Percentiles rank a stretch among this genome's conserved stretches.
Evolutionary conservation across 2,329 filamentous ascomycete species (phyloP).

Genomic region (Colletotrichum spaethianum): DNA sequence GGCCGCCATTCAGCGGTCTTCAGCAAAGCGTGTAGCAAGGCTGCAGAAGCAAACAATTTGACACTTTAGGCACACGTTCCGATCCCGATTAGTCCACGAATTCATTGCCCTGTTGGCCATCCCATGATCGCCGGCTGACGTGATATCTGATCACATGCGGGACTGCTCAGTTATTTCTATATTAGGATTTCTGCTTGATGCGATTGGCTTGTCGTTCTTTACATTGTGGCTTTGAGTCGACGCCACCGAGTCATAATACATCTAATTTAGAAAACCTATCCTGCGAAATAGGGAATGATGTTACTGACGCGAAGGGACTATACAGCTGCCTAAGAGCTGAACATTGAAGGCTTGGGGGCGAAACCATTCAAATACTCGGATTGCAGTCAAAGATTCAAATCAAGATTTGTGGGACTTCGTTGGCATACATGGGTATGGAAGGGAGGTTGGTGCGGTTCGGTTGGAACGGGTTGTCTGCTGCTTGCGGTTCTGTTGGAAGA

Average conservation of each 20-base stretch:
- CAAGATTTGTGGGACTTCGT: background rate
- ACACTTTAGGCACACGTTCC: background rate
- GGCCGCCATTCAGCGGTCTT: background rate
- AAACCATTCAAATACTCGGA: background rate
- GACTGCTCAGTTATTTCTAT: background rate
- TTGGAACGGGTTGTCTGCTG: background rate
- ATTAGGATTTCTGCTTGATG: background rate
- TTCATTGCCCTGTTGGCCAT: background rate
- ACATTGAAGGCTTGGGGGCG: background rate
- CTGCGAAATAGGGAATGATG: background rate
- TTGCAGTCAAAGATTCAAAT: background rate
- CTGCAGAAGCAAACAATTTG: background rate
- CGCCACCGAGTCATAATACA: background rate
- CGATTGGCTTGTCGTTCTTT: background rate
- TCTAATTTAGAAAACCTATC: background rate
- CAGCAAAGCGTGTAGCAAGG: background rate
- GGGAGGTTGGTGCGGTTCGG: background rate
- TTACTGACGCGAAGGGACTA: background rate
- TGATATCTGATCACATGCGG: no score
- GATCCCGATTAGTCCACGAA: background rate
- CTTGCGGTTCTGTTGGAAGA: slow-evolving; percentile 3
- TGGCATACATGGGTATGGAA: background rate
- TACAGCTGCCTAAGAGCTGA: no score
- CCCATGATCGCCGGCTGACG: no score
- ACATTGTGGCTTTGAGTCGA: background rate